A percentile compares a stretch with the other conserved stretches of the same genome.
Conservation (phyloP, 306 rosid genomes). For the Castanea crenata region DNA sequence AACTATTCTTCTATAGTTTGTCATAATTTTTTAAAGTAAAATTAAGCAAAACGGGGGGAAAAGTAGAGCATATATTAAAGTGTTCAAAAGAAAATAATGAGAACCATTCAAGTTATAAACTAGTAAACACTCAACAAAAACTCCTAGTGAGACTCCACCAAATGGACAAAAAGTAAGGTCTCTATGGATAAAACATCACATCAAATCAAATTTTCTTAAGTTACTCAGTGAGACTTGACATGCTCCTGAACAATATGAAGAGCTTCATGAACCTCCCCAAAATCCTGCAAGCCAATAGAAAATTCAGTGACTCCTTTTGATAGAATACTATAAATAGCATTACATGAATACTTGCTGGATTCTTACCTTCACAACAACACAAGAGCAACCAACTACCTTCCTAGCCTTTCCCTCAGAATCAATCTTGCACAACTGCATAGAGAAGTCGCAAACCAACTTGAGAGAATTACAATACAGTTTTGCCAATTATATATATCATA, state of each 20-base stretch:
- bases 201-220: not conserved
- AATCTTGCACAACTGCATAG: constrained; percentile 69
- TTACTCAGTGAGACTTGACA: constrained; percentile 37
- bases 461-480: not conserved
- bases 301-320: not conserved
- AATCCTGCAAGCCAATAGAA: constrained; percentile 29
- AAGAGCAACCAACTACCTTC: constrained; percentile 58
- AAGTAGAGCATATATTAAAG: not conserved
- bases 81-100: not conserved
- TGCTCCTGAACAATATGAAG: constrained; percentile 53
- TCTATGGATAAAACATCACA: not conserved
- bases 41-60: not conserved
- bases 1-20: not conserved
- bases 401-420: constrained; percentile 90
- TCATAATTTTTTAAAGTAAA: not conserved
- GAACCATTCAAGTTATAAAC: not conserved
- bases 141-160: not conserved
- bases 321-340: not conserved
- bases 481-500: not conserved
- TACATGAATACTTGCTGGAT: not conserved
- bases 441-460: not conserved
- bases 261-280: constrained; percentile 52
- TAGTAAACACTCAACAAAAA: not conserved
- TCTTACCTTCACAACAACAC: constrained; percentile 79
- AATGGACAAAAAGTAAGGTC: not conserved